A percentile compares a stretch with the other conserved stretches of the same genome.
Evolutionary conservation across 768 basidiomycete genomes (phyloP).

Genomic region (Mycena epipterygia): DNA sequence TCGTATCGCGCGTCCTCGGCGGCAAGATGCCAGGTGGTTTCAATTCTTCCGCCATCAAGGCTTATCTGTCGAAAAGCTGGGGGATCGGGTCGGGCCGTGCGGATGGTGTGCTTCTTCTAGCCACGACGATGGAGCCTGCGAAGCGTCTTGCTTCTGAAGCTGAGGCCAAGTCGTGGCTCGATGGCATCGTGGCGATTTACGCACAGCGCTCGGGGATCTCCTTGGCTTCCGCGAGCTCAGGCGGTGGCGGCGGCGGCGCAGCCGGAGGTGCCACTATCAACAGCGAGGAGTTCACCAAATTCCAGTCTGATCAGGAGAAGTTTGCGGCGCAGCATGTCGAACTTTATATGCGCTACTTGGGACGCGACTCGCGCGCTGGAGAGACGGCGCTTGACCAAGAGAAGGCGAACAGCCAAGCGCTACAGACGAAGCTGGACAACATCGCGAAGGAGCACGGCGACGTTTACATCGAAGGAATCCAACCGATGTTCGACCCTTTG

Average conservation of each 20-base stretch:
- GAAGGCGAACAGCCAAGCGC: slow-evolving; percentile 75
- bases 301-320: slow-evolving; percentile 92
- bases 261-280: slow-evolving; percentile 92
- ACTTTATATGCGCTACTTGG: slow-evolving; percentile 96
- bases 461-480: slow-evolving; percentile 92
- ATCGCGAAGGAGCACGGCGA: slow-evolving; percentile 96
- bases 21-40: slow-evolving; percentile 99
- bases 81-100: slow-evolving; percentile 93
- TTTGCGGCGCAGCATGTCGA: slow-evolving; percentile 96
- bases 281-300: slow-evolving; percentile 98
- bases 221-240: slow-evolving; percentile 76
- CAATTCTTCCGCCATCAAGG: slow-evolving; percentile 92
- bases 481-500: slow-evolving; percentile 93
- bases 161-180: slow-evolving; percentile 96
- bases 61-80: slow-evolving; percentile 92
- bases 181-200: slow-evolving; percentile 85
- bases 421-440: slow-evolving; percentile 91
- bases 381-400: slow-evolving; percentile 91
- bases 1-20: slow-evolving; percentile 92
- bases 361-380: slow-evolving; percentile 92
- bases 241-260: slow-evolving; percentile 71
- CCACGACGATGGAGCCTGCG: slow-evolving; percentile 92
- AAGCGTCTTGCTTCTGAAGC: slow-evolving; percentile 93
- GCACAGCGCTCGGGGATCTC: slow-evolving; percentile 92
- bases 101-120: slow-evolving; percentile 91